Evolutionary conservation across 495 filamentous ascomycete genomes (phyloP), one percentile per base, ranked within the genome.

Genomic region (Penicillium egyptiacum): DNA sequence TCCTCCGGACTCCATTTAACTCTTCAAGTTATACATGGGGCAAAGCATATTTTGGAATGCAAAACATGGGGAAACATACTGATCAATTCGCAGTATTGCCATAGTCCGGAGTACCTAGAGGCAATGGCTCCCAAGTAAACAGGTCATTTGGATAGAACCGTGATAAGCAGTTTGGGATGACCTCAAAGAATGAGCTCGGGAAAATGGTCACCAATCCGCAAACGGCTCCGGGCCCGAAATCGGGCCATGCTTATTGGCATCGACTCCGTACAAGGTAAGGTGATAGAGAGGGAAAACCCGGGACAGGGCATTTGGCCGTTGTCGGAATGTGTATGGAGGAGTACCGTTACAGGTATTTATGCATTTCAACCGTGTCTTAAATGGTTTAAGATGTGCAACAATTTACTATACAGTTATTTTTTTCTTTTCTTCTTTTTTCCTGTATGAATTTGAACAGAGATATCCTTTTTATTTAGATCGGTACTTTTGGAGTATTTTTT

Each of bases 251-350:
- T 37, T 26, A 52, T 60, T 53, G 17, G 37, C 45, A 31, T 41
- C 35, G 0, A 28, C 26, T 25, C 25, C 25, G 25, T 33, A 12
- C n/a, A 39, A 39, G 16, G n/a, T 6, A 39, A 37, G 5, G 4
- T 17, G 16, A 49, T 35, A 43, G 54, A 51, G 55, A 52, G 54
- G 57, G 31, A 61, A 42, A 63, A 55, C 45, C 49, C 53, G 55
- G 62, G 55, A 55, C 37, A 54, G 53, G 62, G 52, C 44, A 58
- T 64, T 68, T 70, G 71, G 63, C 71, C 69, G 71, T 72, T 72
- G 70, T 72, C 71, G 71, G 71, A 65, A 68, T 64, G 48, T 19
- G 35, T 37, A 16, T 14, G 31, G 31, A 31, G 30, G 30, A 16
- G 14, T 17, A 52, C 41, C 19, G 23, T 45, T 37, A 43, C 19